Evolutionary conservation across 176 grass and related monocot species (phyloP).

Genomic region (Lolium perenne): DNA sequence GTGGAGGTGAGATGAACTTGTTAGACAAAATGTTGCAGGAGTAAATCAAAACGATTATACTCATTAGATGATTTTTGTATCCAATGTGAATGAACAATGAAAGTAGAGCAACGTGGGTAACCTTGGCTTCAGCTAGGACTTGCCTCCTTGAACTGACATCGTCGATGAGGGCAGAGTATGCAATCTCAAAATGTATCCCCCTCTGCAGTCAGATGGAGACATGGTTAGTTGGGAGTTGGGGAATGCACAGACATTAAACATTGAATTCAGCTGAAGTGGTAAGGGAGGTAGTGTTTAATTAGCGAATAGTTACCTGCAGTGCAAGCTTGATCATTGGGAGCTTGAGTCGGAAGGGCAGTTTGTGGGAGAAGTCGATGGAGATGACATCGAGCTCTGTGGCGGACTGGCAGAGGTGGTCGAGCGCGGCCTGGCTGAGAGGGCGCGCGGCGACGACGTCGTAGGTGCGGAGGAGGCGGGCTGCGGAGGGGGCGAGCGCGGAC

Average conservation of each 20-base stretch:
- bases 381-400: slow-evolving; percentile 59
- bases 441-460: slow-evolving; percentile 74
- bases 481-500: slow-evolving; percentile 47
- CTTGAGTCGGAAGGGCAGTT: slow-evolving; percentile 75
- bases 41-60: not conserved
- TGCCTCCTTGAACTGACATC: slow-evolving; percentile 62
- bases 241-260: not conserved
- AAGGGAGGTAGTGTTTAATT: not conserved
- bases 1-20: not conserved
- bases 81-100: slow-evolving; percentile 5
- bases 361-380: slow-evolving; percentile 76
- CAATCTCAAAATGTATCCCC: slow-evolving; percentile 76
- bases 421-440: slow-evolving; percentile 62
- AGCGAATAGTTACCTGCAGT: slow-evolving; percentile 50
- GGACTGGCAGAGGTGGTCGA: slow-evolving; percentile 74
- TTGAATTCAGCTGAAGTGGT: not conserved
- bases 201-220: slow-evolving; percentile 36
- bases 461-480: slow-evolving; percentile 54
- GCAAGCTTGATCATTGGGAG: slow-evolving; percentile 72
- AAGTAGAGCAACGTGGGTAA: slow-evolving; percentile 9
- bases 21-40: not conserved
- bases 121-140: slow-evolving; percentile 69
- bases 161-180: slow-evolving; percentile 70
- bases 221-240: not conserved
- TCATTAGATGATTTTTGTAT: not conserved